Evolutionary conservation across 257 asterid genomes (phyloP).

Genomic region (Nicotiana tomentosiformis): DNA sequence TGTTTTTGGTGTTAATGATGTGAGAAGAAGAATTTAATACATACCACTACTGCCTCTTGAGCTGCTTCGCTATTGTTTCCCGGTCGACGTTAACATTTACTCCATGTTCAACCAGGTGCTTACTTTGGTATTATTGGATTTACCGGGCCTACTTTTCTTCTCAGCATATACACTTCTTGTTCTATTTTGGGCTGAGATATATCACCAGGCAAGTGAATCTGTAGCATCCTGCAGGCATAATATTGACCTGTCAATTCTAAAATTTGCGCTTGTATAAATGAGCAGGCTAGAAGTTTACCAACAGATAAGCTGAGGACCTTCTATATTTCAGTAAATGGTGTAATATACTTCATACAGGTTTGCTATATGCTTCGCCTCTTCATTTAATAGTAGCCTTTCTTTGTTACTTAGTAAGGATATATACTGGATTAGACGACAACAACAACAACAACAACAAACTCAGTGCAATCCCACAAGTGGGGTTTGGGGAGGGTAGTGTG

Average conservation of each 20-base stretch:
- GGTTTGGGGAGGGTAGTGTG: too few relatives aligned
- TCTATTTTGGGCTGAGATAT: constrained; percentile 94
- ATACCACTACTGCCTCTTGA: neutral
- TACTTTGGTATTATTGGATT: constrained; percentile 55
- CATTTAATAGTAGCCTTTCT: neutral
- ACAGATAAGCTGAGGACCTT: constrained; percentile 73
- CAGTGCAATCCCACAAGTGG: too few relatives aligned
- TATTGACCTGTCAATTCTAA: neutral
- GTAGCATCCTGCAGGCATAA: neutral
- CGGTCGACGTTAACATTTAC: neutral
- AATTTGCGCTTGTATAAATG: constrained; percentile 21
- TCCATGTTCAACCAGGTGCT: constrained; percentile 44
- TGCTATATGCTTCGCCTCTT: neutral
- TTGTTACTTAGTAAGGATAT: neutral
- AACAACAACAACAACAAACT: too few relatives aligned
- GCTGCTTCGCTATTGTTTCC: neutral
- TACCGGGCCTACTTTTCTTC: constrained; percentile 83
- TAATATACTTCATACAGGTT: constrained; percentile 57
- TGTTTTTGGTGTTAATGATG: neutral
- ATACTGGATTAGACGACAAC: neutral
- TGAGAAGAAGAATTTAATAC: constrained; percentile 2
- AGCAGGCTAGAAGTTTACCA: constrained; percentile 91
- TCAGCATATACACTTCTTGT: constrained; percentile 86
- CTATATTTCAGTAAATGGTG: constrained; percentile 59
- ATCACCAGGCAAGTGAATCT: constrained; percentile 62